Evolutionary conservation across 805 yeast genomes (phyloP).

Genomic region (Teunomyces panamensis): DNA sequence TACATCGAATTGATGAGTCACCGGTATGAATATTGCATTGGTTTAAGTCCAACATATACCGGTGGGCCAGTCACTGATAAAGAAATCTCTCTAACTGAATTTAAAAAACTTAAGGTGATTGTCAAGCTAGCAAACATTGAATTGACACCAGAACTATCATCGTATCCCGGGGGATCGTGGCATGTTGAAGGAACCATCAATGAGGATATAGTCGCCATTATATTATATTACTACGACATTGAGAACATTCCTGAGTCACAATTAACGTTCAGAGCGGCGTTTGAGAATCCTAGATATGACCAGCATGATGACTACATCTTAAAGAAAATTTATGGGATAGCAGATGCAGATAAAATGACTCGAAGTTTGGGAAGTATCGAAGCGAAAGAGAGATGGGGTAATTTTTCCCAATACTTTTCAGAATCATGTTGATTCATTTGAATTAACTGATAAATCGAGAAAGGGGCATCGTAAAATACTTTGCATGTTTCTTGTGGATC

Average conservation of each 20-base stretch:
- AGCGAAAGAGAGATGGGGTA: conserved; percentile 22
- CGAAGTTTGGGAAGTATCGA: conserved; percentile 23
- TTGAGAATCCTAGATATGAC: conserved; percentile 31
- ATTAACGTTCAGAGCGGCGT: conserved; percentile 26
- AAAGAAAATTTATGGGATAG: conserved; percentile 23
- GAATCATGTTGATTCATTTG: conserved; percentile 39
- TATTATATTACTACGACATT: conserved; percentile 37
- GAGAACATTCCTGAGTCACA: conserved; percentile 35
- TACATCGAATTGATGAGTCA: no score
- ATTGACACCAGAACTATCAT: conserved; percentile 38
- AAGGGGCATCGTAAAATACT: conserved; percentile 38
- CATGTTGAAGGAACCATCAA: conserved; percentile 41
- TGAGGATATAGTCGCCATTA: conserved; percentile 41
- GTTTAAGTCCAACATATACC: neutral
- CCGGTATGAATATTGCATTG: neutral
- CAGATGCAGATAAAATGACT: conserved; percentile 25
- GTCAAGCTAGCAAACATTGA: conserved; percentile 40
- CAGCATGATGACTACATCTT: conserved; percentile 29
- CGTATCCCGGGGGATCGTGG: conserved; percentile 40
- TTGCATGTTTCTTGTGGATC: conserved; percentile 39
- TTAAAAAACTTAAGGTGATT: conserved; percentile 31
- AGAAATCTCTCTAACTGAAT: conserved; percentile 12
- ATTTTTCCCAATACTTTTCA: conserved; percentile 39
- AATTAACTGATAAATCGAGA: conserved; percentile 30
- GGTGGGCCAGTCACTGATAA: conserved; percentile 3